Conservation (phyloP, 1,284 basidiomycete genomes). For the Puccinia polysora region DNA sequence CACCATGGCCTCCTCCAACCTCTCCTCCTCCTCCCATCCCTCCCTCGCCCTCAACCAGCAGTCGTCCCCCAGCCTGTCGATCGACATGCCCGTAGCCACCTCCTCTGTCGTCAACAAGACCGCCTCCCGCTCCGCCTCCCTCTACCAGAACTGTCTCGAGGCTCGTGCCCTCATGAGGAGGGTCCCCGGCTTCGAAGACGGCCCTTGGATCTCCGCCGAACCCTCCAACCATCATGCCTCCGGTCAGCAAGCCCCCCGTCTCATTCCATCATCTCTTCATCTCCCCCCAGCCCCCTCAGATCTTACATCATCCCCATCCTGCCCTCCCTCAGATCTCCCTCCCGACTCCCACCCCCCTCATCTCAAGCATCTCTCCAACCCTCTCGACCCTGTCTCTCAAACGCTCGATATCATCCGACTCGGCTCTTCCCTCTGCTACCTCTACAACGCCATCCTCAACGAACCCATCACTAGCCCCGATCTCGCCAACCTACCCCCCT, state of each 20-base stretch:
- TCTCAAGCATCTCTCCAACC: not conserved
- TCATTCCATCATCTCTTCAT: slow-evolving; percentile 54
- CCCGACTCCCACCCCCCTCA: slow-evolving; percentile 48
- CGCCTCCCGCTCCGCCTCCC: slow-evolving; percentile 70
- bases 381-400: slow-evolving; percentile 66
- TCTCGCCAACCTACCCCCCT: slow-evolving; percentile 8
- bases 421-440: slow-evolving; percentile 86
- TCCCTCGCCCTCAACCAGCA: slow-evolving; percentile 44
- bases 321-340: slow-evolving; percentile 50
- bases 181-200: slow-evolving; percentile 62
- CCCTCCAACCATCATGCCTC: slow-evolving; percentile 48
- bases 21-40: slow-evolving; percentile 36
- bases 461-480: slow-evolving; percentile 19
- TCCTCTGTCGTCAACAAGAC: slow-evolving; percentile 69
- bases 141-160: slow-evolving; percentile 79
- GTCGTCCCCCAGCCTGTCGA: slow-evolving; percentile 49
- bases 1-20: not conserved
- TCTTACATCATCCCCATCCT: slow-evolving; percentile 46
- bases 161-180: slow-evolving; percentile 68
- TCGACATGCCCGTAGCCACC: slow-evolving; percentile 64
- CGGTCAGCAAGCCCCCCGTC: slow-evolving; percentile 58
- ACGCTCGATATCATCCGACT: slow-evolving; percentile 90
- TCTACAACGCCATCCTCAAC: slow-evolving; percentile 82
- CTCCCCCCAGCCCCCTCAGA: too few relatives aligned
- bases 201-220: slow-evolving; percentile 25